Percentiles rank a stretch among this genome's conserved stretches.
These are phyloP conservation scores for Fraxinus latifolia DNA, from an alignment of 305 asterid species.

Conservation along the genomic window DNA sequence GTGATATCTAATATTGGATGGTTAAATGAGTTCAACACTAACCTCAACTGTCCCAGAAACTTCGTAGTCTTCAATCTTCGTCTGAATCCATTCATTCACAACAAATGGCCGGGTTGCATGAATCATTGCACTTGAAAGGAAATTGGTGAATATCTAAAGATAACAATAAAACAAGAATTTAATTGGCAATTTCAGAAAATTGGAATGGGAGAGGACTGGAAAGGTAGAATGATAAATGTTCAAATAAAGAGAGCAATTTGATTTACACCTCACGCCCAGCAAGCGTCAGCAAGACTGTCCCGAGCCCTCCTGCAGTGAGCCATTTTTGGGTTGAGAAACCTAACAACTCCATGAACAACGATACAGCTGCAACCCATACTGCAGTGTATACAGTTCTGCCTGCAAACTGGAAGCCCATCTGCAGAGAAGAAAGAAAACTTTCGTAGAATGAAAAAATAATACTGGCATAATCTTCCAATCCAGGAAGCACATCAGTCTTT, in stretches of 20 bases:
- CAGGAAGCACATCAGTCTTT: slow-evolving; percentile 2
- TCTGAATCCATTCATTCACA: slow-evolving; percentile 87
- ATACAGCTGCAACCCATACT: slow-evolving; percentile 91
- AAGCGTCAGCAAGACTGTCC: slow-evolving; percentile 90
- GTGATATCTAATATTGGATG: slow-evolving; percentile 15
- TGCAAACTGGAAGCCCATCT: slow-evolving; percentile 97
- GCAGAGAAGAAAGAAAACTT: slow-evolving; percentile 30
- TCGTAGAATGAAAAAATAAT: neutral
- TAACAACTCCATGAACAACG: slow-evolving; percentile 92
- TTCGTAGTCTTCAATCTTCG: slow-evolving; percentile 87
- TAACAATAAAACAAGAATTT: slow-evolving; percentile 11
- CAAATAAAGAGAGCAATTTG: slow-evolving; percentile 4
- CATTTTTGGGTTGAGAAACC: slow-evolving; percentile 97
- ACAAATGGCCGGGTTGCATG: slow-evolving; percentile 91
- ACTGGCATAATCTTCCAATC: slow-evolving; percentile 9
- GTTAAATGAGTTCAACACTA: slow-evolving; percentile 26
- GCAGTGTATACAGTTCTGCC: slow-evolving; percentile 82
- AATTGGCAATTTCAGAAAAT: slow-evolving; percentile 17
- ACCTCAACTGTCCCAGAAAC: slow-evolving; percentile 99
- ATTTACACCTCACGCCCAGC: slow-evolving; percentile 92
- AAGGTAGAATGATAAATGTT: slow-evolving; percentile 14
- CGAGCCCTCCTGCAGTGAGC: slow-evolving; percentile 97
- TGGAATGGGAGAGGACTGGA: neutral
- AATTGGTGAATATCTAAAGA: slow-evolving; percentile 79
- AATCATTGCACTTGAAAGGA: slow-evolving; percentile 92